These are phyloP conservation scores for Neotropicomus parvogracilis DNA, from an alignment of 1,284 basidiomycete species.

Conservation along the genomic window DNA sequence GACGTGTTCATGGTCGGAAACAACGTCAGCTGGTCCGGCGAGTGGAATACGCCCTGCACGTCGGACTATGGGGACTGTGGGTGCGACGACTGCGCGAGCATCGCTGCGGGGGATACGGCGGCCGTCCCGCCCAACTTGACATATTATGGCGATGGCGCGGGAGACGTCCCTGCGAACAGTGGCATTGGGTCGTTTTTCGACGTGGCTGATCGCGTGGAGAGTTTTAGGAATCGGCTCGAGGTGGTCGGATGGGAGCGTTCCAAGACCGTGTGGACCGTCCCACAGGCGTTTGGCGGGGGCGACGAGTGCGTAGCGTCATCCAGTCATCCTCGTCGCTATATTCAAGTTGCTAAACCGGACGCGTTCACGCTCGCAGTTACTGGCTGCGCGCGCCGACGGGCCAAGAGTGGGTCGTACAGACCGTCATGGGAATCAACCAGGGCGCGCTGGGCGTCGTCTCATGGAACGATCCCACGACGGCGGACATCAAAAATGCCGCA, in stretches of 20 bases:
- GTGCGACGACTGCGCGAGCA: constrained; percentile 50
- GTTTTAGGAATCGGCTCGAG: constrained; percentile 56
- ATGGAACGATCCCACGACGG: constrained; percentile 63
- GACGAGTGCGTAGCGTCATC: constrained; percentile 42
- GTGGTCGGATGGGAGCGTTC: constrained; percentile 57
- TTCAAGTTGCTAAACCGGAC: no score
- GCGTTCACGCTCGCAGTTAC: constrained; percentile 45
- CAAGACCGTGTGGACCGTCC: constrained; percentile 67
- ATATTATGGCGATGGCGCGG: constrained; percentile 8
- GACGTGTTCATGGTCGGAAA: constrained; percentile 61
- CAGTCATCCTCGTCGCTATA: no score
- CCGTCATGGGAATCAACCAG: constrained; percentile 65
- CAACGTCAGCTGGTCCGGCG: constrained; percentile 61
- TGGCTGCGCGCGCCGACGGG: constrained; percentile 66
- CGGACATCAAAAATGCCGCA: constrained; percentile 55
- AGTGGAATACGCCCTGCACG: constrained; percentile 53
- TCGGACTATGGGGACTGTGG: constrained; percentile 67
- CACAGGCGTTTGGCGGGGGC: constrained; percentile 65
- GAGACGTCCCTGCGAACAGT: constrained; percentile 26
- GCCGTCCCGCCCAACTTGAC: constrained; percentile 29
- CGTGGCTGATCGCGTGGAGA: constrained; percentile 60
- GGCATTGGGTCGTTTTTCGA: constrained; percentile 42
- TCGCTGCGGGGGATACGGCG: constrained; percentile 21
- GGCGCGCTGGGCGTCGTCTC: constrained; percentile 63
- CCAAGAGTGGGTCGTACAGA: constrained; percentile 62